phyloP scores from a whole-genome alignment of 78 protist species.

The Dictyostelium brefeldianum region DNA sequence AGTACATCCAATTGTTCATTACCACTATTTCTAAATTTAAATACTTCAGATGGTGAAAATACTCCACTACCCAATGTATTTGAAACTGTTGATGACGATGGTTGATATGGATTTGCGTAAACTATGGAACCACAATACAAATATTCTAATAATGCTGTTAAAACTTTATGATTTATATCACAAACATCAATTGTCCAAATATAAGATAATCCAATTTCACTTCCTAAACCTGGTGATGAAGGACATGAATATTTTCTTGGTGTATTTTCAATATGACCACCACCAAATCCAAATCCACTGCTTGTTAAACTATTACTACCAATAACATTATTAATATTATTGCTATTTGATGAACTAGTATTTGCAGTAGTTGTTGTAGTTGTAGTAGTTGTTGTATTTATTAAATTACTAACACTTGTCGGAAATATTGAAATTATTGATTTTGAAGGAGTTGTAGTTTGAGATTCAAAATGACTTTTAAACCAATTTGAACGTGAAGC shows the following conservation, averaged over 20 bases:
- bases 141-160: constrained; percentile 47
- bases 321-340: neutral
- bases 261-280: neutral
- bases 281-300: neutral
- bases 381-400: neutral
- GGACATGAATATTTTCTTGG: constrained; percentile 48
- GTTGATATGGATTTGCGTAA: constrained; percentile 33
- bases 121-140: constrained; percentile 48
- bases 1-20: constrained; percentile 34
- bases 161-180: constrained; percentile 41
- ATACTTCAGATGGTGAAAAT: constrained; percentile 1
- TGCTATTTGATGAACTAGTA: neutral
- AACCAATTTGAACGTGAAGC: constrained; percentile 46
- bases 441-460: constrained; percentile 12
- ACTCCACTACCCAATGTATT: neutral
- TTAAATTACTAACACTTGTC: neutral
- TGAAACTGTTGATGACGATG: constrained; percentile 10
- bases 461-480: constrained; percentile 40
- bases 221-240: constrained; percentile 41
- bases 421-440: constrained; percentile 44
- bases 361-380: neutral
- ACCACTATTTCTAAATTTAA: neutral
- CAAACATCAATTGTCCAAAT: constrained; percentile 52
- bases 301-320: neutral
- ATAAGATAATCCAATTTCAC: neutral